A percentile compares a stretch with the other conserved stretches of the same genome.
Conservation (phyloP, 2,329 filamentous ascomycete genomes). For the Ascochyta viciae-villosae region DNA sequence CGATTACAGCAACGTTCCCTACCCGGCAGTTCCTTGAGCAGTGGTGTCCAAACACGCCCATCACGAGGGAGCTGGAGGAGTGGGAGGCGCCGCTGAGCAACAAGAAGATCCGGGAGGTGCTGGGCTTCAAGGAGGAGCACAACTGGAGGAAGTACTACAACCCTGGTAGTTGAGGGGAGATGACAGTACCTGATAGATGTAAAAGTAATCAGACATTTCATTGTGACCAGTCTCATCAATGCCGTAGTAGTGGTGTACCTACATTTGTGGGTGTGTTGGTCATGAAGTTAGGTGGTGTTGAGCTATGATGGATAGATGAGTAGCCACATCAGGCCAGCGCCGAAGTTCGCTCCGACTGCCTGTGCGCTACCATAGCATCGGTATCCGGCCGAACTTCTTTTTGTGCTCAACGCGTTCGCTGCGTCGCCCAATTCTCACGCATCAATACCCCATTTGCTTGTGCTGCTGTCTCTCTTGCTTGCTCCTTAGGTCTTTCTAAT, state of each 20-base stretch:
- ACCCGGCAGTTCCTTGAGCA: constrained; percentile 62
- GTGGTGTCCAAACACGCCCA: constrained; percentile 56
- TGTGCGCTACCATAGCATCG: neutral
- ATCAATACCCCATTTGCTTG: constrained; percentile 12
- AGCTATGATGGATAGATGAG: too few species aligned
- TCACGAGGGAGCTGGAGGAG: constrained; percentile 64
- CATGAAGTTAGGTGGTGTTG: too few species aligned
- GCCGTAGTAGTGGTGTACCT: too few species aligned
- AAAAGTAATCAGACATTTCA: too few species aligned
- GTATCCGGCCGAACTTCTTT: constrained; percentile 5
- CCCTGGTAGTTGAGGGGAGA: constrained; percentile 22
- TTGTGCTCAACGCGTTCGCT: constrained; percentile 7
- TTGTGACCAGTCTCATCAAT: too few species aligned
- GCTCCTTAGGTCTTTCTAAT: constrained; percentile 5
- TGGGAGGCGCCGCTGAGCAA: constrained; percentile 68
- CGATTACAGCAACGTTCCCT: constrained; percentile 62
- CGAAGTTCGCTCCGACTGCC: constrained; percentile 3
- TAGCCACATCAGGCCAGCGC: neutral
- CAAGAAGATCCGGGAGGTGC: constrained; percentile 63
- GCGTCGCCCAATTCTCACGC: constrained; percentile 9
- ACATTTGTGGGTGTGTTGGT: too few species aligned
- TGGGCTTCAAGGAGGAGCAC: constrained; percentile 67
- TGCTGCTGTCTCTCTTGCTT: constrained; percentile 14
- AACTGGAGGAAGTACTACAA: constrained; percentile 62
- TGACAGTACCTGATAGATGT: neutral